Evolutionary conservation across 2,329 filamentous ascomycete species (phyloP), one percentile per base, ranked within the genome.

Genomic region (Nigrograna mackinnonii): DNA sequence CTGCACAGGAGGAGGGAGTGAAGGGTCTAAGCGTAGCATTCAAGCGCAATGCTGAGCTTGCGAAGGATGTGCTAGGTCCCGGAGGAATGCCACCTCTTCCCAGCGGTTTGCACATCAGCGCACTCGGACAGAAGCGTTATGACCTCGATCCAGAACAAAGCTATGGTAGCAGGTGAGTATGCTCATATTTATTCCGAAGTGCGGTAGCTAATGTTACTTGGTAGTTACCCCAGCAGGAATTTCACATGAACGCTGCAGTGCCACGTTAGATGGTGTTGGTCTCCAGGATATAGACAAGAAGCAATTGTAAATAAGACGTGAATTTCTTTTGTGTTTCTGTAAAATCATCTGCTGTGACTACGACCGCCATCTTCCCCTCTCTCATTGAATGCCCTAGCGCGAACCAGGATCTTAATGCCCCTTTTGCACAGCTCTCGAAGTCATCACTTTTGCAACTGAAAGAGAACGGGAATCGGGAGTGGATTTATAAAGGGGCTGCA

Each of bases 11-110:
- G 66, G 81, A 90, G 63, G 89, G 87, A 22, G 77, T 86, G 68
- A 83, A 83, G 56, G 81, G 78, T 7, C 71, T 97, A 49, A 84
- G 87, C 24, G 80, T 81, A 41, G 86, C 84, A 49, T 86, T 96
- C 47, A 80, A 88, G 74, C 83, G 83, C 68, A 80, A 83, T 55
- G 77, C 72, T 55, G 72, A 66, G 28, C 72, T 75, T 31, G 72
- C 67, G 26, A 71, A 77, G 57, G 75, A 76, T 52, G 82, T 91
- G 43, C 68, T 96, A 50, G 84, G 88, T 38, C 79, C 86, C 33
- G 78, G 86, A 58, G 91, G 92, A 1, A 70, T 99, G 70, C 94
- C 94, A 43, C 94, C 94, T n/a, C 73, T 87, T 61, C 94, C 92
- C 13, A 84, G 84, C 60, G 85, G 88, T n/a, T 72, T 84, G 69